A percentile compares a stretch with the other conserved stretches of the same genome.
These are phyloP conservation scores for Scleroderma citrinum DNA, from an alignment of 768 basidiomycete genomes.

Conservation along the genomic window DNA sequence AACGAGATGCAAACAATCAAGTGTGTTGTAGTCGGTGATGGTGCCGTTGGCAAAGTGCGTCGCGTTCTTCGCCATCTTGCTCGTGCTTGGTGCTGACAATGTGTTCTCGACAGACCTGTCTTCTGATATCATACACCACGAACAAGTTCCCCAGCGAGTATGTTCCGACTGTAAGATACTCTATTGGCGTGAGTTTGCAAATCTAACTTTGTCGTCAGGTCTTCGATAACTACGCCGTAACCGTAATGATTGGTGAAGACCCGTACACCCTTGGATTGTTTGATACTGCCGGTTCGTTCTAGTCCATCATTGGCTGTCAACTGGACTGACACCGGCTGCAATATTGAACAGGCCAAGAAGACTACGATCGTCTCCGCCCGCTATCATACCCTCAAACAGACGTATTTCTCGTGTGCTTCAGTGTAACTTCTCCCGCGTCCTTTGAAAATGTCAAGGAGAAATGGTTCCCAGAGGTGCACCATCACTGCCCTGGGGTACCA, in stretches of 20 bases:
- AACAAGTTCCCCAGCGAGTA: conserved; percentile 99
- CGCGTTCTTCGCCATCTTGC: neutral
- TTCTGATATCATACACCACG: conserved; percentile 95
- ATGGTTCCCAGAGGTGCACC: conserved; percentile 99
- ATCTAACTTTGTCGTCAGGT: conserved; percentile 44
- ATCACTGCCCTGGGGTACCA: conserved; percentile 98
- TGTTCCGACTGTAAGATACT: conserved; percentile 82
- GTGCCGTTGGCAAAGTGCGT: conserved; percentile 95
- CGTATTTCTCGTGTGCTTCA: conserved; percentile 99
- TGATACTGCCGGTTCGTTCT: conserved; percentile 88
- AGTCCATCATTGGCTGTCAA: neutral
- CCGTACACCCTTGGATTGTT: conserved; percentile 97
- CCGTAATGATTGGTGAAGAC: conserved; percentile 99
- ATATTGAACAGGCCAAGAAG: conserved; percentile 79
- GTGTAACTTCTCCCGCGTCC: conserved; percentile 95
- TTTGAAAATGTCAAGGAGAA: conserved; percentile 99
- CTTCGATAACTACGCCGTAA: conserved; percentile 97
- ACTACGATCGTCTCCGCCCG: conserved; percentile 98
- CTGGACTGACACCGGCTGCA: conserved; percentile 7
- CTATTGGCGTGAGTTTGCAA: conserved; percentile 9
- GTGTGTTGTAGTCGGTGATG: conserved; percentile 96
- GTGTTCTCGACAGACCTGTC: conserved; percentile 63
- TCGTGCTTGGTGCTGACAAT: neutral
- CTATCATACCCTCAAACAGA: conserved; percentile 99
- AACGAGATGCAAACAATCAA: conserved; percentile 89